These are phyloP conservation scores for Hansenula lynferdii DNA, from an alignment of 1,139 yeast species.

Conservation along the genomic window DNA sequence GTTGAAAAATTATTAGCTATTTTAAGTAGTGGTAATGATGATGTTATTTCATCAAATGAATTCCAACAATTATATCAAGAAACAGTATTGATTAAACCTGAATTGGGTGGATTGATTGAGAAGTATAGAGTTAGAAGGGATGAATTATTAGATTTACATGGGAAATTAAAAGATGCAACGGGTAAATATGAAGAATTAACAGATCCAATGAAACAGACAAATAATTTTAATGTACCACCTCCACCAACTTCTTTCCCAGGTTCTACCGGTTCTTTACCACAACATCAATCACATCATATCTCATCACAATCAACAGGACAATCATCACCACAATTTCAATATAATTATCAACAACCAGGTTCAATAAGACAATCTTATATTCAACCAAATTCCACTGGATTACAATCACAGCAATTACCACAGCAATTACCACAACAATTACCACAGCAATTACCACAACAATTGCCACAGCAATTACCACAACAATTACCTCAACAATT, in stretches of 20 bases:
- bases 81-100: constrained; percentile 68
- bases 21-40: constrained; percentile 34
- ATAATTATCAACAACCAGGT: no score
- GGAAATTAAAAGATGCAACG: constrained; percentile 61
- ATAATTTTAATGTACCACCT: background rate
- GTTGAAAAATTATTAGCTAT: constrained; percentile 63
- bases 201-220: constrained; percentile 30
- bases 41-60: constrained; percentile 28
- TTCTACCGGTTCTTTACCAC: constrained; percentile 3
- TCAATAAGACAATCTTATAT: no score
- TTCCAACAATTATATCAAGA: constrained; percentile 58
- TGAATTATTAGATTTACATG: constrained; percentile 61
- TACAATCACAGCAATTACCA: background rate
- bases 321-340: constrained; percentile 2
- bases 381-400: constrained; percentile 2
- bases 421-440: constrained; percentile 3
- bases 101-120: constrained; percentile 66
- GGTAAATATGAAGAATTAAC: constrained; percentile 61
- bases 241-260: constrained; percentile 4
- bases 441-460: constrained; percentile 1
- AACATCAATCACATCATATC: constrained; percentile 2
- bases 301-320: constrained; percentile 6
- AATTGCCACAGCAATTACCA: constrained; percentile 9
- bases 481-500: constrained; percentile 6
- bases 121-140: constrained; percentile 70